Conservation (phyloP, 2,329 filamentous ascomycete species). For the Rhynchosporium agropyri region DNA sequence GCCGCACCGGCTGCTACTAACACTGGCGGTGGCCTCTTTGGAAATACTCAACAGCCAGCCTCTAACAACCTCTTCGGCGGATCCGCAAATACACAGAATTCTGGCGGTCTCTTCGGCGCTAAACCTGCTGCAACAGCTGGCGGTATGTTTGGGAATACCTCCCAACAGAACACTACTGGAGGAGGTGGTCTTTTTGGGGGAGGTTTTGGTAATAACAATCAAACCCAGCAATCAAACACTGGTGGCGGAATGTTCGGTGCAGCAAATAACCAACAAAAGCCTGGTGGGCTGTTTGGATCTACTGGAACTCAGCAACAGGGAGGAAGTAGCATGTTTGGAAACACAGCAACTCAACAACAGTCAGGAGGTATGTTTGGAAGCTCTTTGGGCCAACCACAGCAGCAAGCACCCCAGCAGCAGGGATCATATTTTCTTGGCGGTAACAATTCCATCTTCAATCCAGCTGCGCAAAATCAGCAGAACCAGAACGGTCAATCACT, state of each 20-base stretch:
- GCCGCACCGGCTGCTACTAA: constrained; percentile 37
- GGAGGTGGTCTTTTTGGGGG: constrained; percentile 44
- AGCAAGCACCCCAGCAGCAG: constrained; percentile 44
- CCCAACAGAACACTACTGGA: constrained; percentile 44
- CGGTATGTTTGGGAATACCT: constrained; percentile 43
- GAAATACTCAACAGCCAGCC: constrained; percentile 41
- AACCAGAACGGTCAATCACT: constrained; percentile 59
- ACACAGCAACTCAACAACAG: constrained; percentile 34
- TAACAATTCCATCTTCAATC: constrained; percentile 62
- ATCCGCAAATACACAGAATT: constrained; percentile 33
- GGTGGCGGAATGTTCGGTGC: constrained; percentile 54
- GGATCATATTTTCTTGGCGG: constrained; percentile 65
- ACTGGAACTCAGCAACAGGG: constrained; percentile 46
- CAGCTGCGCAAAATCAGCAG: constrained; percentile 56
- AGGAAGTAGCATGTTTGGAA: constrained; percentile 58
- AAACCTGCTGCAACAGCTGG: constrained; percentile 44
- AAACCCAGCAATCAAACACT: constrained; percentile 45
- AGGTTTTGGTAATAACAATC: constrained; percentile 44
- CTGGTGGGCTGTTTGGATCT: constrained; percentile 54
- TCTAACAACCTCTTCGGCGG: constrained; percentile 38
- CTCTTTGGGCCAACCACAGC: constrained; percentile 33
- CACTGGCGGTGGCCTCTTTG: constrained; percentile 45
- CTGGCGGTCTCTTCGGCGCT: constrained; percentile 40
- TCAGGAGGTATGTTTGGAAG: constrained; percentile 41
- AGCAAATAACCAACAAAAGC: constrained; percentile 56